Percentiles rank a stretch among this genome's conserved stretches.
Conservation (phyloP, 208 protist species). For the Leishmania amazonensis region DNA sequence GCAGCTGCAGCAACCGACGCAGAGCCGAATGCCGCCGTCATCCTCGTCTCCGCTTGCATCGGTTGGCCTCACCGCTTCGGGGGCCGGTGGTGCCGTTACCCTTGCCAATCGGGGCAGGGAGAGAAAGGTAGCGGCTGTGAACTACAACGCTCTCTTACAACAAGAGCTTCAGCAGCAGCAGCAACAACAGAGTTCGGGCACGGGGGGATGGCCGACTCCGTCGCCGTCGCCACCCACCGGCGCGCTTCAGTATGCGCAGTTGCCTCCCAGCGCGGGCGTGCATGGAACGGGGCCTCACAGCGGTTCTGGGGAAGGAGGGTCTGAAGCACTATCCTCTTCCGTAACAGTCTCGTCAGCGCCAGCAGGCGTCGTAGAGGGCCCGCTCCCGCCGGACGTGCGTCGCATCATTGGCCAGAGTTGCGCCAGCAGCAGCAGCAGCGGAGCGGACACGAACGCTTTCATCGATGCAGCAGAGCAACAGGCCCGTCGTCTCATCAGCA, state of each 20-base stretch:
- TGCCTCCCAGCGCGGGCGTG: not conserved
- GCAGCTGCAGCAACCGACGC: conserved; percentile 1
- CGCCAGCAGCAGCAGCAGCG: conserved; percentile 1
- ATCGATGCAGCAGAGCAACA: conserved; percentile 71
- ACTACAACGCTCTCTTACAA: conserved; percentile 51
- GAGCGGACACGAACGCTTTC: not conserved
- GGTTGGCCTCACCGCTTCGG: not conserved
- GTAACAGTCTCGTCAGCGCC: not conserved
- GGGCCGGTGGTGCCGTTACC: not conserved
- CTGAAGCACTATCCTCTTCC: not conserved
- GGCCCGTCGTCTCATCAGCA: conserved; percentile 80
- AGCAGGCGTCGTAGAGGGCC: conserved; percentile 49
- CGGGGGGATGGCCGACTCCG: not conserved
- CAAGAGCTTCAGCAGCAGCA: conserved; percentile 18
- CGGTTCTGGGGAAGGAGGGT: not conserved
- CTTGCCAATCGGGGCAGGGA: not conserved
- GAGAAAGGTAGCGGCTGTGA: conserved; percentile 27
- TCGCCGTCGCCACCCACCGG: not conserved
- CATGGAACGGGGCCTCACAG: not conserved
- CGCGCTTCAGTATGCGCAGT: not conserved
- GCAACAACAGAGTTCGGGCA: not conserved
- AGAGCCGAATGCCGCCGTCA: not conserved
- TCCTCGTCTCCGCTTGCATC: not conserved
- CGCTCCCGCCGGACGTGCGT: conserved; percentile 74
- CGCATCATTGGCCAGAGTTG: conserved; percentile 63